Base-by-base conservation (phyloP, 2,329 filamentous ascomycete genomes). In the Aspergillus fijiensis region DNA sequence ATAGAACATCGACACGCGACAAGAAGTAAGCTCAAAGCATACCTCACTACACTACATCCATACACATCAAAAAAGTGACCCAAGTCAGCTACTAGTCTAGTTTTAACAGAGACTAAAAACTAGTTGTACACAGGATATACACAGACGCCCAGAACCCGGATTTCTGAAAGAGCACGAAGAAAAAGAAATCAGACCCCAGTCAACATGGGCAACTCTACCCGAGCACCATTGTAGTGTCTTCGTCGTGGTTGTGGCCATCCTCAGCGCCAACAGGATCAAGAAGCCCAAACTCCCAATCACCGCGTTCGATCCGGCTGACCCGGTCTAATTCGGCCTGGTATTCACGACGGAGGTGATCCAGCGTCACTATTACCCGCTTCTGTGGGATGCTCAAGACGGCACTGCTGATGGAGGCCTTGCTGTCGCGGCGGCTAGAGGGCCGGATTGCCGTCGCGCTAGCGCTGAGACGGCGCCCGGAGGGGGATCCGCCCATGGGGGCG, bases 301-400 rank as follows among this genome's bases (percentile, higher is more conserved):
- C 92, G 71, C 91, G 90, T 77, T 95, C 88, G 73, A 97, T 92
- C 56, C 91, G 89, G 55, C 89, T 91, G 67, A 95, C 89, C 63
- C 92, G 85, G 77, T 99, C 95, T 70, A 99, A 79, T 76, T 98
- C 92, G 25, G 85, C 86, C 77, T 96, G 91, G 74, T 97, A 99
- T 73, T 94, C 90, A 75, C 89, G 91, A 70, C 93, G 85, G 55
- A 98, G 81, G 73, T 96, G 93, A 31, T 89, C 89, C 57, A 99
- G 79, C 33, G 91, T 96, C 16, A 98, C 84, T 39, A 98, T 87
- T 72, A 85, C 89, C 63, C 93, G 87, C 79, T 89, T 89, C 14
- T 63, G 64, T 11, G 62, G 65, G 5, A 59, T 31, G 51, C 64
- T 66, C 57, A 59, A 55, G 23, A 61, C 49, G 11, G 66, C 63